Base-by-base conservation (phyloP, 495 filamentous ascomycete species). In the Apodospora peruviana region DNA sequence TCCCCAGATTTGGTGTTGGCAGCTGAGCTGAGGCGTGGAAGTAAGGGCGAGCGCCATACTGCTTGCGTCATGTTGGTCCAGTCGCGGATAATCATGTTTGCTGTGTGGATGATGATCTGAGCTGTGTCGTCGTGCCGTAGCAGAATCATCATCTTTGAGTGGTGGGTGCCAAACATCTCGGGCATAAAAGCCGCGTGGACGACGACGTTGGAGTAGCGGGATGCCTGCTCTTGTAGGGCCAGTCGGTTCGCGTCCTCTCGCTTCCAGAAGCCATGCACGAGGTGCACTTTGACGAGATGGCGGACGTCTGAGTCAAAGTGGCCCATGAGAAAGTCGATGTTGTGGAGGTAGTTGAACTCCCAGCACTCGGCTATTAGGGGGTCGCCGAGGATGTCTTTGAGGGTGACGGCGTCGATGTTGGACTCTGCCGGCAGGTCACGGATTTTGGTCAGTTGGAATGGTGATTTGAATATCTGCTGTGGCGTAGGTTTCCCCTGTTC, bases 201-300 rank as follows among this genome's bases (percentile, higher is more conserved):
- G 16, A 79, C 72, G 5, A 90, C 76, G 61, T 94, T 93, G 4
- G 69, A 55, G 56, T 84, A 83, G n/a, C 71, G 77, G 8, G 54
- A 65, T 43, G 62, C 82, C 78, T 68, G 76, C 62, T 69, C 80
- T 83, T 65, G 44, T 25, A 95, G 71, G 0, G 54, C 61, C 19
- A 83, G 56, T 20, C 79, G 69, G 58, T 79, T 80, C 2, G 64
- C 53, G 58, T 88, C 84, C 19, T 91, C 87, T 48, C 62, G 75
- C 66, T 85, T 88, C 90, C 90, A 95, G 41, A 86, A 91, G 2
- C 90, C 91, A 69, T 96, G 90, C 11, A 95, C 77, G 23, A 96
- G 71, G 54, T 86, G 84, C 8, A 95, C 78, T 41, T 80, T 71
- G 10, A 91, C 80, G 0, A 84, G 51, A 38, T 69, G 56, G 18